phyloP scores from a whole-genome alignment of 352 stramenopile genomes.

The Phytophthora palmivora region DNA sequence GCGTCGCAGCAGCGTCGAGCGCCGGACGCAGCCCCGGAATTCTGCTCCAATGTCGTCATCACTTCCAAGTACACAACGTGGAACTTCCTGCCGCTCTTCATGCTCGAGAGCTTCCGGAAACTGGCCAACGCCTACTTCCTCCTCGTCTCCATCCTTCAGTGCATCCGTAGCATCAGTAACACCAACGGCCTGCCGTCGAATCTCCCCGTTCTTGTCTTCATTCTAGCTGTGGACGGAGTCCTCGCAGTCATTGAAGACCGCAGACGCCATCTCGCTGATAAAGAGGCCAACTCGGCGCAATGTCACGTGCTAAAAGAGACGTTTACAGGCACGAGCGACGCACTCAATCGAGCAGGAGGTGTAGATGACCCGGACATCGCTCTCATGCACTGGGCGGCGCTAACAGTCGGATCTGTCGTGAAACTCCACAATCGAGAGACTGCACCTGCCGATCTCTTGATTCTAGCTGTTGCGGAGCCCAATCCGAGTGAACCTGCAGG shows the following conservation, averaged over 20 bases:
- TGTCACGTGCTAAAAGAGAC: conserved; percentile 65
- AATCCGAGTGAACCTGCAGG: conserved; percentile 66
- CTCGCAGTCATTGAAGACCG: conserved; percentile 90
- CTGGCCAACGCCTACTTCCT: conserved; percentile 95
- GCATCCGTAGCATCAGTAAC: conserved; percentile 83
- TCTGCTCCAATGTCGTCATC: conserved; percentile 89
- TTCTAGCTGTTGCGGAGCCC: conserved; percentile 79
- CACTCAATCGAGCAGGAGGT: conserved; percentile 27
- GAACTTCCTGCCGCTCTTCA: conserved; percentile 91
- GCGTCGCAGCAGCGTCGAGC: conserved; percentile 31
- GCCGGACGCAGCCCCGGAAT: conserved; percentile 30
- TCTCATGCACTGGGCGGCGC: conserved; percentile 70
- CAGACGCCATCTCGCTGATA: conserved; percentile 77
- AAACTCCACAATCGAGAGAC: conserved; percentile 83
- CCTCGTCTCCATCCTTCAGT: conserved; percentile 88
- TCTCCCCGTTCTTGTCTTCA: conserved; percentile 86
- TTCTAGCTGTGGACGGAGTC: conserved; percentile 88
- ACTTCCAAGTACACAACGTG: conserved; percentile 93
- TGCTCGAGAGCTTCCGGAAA: conserved; percentile 87
- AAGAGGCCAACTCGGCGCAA: conserved; percentile 81
- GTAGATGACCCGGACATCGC: conserved; percentile 57
- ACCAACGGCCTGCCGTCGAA: conserved; percentile 84
- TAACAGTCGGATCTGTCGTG: conserved; percentile 87
- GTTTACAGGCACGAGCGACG: conserved; percentile 45
- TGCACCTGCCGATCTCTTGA: conserved; percentile 84